Percentiles rank a stretch among this genome's conserved stretches.
Conservation (phyloP, 2,329 filamentous ascomycete genomes). For the Monilinia aucupariae region DNA sequence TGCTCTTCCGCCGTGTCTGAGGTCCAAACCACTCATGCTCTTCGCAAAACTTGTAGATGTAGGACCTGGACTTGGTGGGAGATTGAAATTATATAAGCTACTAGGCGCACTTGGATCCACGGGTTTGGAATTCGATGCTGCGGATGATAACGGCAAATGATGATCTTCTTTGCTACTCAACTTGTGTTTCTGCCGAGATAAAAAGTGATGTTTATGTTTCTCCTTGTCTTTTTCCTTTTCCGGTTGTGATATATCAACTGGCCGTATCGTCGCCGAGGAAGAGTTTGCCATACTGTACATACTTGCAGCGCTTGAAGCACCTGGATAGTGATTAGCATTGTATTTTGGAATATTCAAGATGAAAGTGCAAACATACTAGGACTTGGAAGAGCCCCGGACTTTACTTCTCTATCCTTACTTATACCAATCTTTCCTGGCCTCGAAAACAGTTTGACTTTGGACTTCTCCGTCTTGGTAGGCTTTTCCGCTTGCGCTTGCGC, state of each 20-base stretch:
- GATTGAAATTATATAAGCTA: constrained; percentile 72
- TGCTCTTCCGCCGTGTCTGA: constrained; percentile 70
- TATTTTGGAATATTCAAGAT: constrained; percentile 58
- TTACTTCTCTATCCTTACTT: constrained; percentile 57
- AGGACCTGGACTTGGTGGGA: constrained; percentile 66
- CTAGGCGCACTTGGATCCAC: constrained; percentile 70
- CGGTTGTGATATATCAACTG: constrained; percentile 45
- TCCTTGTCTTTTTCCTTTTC: constrained; percentile 54
- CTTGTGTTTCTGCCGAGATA: constrained; percentile 75
- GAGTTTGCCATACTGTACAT: constrained; percentile 72
- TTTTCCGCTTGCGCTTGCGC: constrained; percentile 47
- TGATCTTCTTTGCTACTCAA: constrained; percentile 67
- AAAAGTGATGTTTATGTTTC: constrained; percentile 74
- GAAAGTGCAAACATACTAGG: constrained; percentile 63
- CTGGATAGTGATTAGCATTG: constrained; percentile 2
- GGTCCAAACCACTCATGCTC: constrained; percentile 72
- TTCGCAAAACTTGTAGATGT: constrained; percentile 66
- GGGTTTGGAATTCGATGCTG: constrained; percentile 69
- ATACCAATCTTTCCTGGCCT: constrained; percentile 69
- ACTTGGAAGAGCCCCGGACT: constrained; percentile 63
- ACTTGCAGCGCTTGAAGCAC: constrained; percentile 47
- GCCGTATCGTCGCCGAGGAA: constrained; percentile 70
- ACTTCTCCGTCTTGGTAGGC: constrained; percentile 58
- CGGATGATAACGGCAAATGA: constrained; percentile 67
- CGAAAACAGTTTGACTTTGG: constrained; percentile 77